These are phyloP conservation scores for Hypoxylon lienhwacheense DNA, from an alignment of 495 filamentous ascomycete genomes.

Conservation along the genomic window DNA sequence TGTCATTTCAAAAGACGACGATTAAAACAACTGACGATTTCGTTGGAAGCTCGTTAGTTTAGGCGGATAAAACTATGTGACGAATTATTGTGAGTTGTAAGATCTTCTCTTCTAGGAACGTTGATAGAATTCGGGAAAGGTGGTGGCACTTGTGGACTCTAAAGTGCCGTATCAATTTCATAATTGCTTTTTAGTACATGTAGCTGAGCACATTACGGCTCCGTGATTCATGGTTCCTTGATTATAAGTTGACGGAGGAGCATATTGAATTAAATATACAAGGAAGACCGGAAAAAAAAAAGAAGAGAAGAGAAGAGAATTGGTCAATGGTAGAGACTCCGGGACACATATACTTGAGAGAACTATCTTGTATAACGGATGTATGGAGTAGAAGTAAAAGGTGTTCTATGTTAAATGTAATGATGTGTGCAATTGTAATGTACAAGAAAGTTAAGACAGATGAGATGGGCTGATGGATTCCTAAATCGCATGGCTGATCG, in stretches of 20 bases:
- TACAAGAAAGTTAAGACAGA: slow-evolving; percentile 1
- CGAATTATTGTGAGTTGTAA: too few relatives aligned
- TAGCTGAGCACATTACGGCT: slow-evolving; percentile 9
- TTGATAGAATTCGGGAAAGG: too few relatives aligned
- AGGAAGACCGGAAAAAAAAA: too few relatives aligned
- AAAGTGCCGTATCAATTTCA: slow-evolving; percentile 3
- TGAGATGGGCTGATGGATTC: too few relatives aligned
- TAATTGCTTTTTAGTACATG: neutral
- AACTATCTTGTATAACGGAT: neutral
- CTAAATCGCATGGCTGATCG: too few relatives aligned
- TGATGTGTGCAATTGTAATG: too few relatives aligned
- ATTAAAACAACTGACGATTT: too few relatives aligned
- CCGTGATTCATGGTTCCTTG: slow-evolving; percentile 1
- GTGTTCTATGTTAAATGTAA: too few relatives aligned
- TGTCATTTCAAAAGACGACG: too few relatives aligned
- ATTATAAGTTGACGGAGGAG: slow-evolving; percentile 1
- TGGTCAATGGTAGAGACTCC: slow-evolving; percentile 7
- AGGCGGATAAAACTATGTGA: too few relatives aligned
- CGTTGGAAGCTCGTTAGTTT: too few relatives aligned
- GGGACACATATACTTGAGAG: neutral
- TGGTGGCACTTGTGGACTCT: neutral
- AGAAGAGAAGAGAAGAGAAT: slow-evolving; percentile 9
- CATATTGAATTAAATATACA: slow-evolving; percentile 12
- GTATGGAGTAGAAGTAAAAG: neutral
- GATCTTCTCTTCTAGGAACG: too few relatives aligned